Evolutionary conservation across 2,329 filamentous ascomycete genomes (phyloP).

Genomic region (Talaromyces amestolkiae): DNA sequence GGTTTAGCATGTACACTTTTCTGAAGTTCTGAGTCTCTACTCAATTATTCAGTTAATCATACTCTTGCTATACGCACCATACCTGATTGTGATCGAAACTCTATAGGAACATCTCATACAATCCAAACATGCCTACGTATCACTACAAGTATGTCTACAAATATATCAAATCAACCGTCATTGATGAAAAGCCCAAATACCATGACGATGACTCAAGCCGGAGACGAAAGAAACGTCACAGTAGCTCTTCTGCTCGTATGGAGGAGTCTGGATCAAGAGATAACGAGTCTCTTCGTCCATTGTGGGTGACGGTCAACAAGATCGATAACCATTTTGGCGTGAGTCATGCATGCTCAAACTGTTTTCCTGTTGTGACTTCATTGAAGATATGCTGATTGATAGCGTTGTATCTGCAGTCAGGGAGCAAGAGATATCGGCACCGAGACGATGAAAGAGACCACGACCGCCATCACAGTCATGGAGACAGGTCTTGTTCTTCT

Average conservation of each 20-base stretch:
- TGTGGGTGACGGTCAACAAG: constrained; percentile 13
- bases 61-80: not conserved
- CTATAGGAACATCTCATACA: not conserved
- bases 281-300: not conserved
- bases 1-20: not conserved
- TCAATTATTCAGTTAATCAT: not conserved
- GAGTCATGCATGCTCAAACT: not conserved
- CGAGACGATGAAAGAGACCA: not conserved
- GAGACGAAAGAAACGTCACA: constrained; percentile 2
- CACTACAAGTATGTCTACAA: constrained; percentile 14
- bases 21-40: not conserved
- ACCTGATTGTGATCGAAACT: not conserved
- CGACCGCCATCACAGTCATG: not conserved
- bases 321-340: not conserved
- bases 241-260: not conserved
- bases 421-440: not conserved
- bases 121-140: constrained; percentile 14
- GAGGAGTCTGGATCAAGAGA: not conserved
- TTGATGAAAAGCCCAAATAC: not conserved
- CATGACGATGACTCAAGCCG: not conserved
- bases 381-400: not conserved
- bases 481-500: not conserved
- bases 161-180: not conserved
- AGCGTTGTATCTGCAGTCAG: not conserved
- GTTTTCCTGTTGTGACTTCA: not conserved